These are phyloP conservation scores for Neodidymelliopsis sp. DNA, from an alignment of 2,329 filamentous ascomycete genomes.

Conservation along the genomic window DNA sequence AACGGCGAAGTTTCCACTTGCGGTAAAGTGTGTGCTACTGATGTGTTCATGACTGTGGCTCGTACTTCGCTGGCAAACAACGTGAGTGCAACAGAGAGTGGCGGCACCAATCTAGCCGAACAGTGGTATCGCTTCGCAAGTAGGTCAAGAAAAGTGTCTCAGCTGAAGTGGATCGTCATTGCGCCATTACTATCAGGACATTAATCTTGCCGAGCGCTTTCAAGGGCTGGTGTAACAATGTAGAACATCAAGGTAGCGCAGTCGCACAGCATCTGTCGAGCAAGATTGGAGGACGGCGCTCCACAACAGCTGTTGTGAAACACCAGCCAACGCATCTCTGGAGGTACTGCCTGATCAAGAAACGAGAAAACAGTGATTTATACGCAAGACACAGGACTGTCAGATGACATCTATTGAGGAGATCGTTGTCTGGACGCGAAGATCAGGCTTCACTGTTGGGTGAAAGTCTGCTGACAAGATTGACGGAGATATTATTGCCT, in stretches of 20 bases:
- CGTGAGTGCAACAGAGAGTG: constrained; percentile 1
- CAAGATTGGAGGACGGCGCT: constrained; percentile 21
- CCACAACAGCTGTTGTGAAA: constrained; percentile 26
- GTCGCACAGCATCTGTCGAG: constrained; percentile 31
- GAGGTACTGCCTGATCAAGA: constrained; percentile 6
- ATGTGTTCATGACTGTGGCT: neutral
- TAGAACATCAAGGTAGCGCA: constrained; percentile 22
- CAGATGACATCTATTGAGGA: constrained; percentile 10
- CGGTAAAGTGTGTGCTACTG: constrained; percentile 19
- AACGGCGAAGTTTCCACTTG: constrained; percentile 17
- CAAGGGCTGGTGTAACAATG: constrained; percentile 23
- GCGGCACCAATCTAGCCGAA: constrained; percentile 5
- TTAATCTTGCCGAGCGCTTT: neutral
- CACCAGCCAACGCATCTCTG: constrained; percentile 33
- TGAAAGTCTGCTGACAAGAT: neutral
- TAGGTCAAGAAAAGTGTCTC: constrained; percentile 8
- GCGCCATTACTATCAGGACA: neutral
- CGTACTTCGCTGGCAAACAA: neutral
- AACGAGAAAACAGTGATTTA: constrained; percentile 1
- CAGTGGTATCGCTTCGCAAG: constrained; percentile 1
- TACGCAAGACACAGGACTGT: constrained; percentile 10
- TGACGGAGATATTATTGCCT: neutral
- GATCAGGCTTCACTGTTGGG: neutral
- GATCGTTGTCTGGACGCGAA: neutral
- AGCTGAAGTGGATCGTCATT: constrained; percentile 6